These are phyloP conservation scores for Daldinia decipiens DNA, from an alignment of 495 filamentous ascomycete genomes.

Conservation along the genomic window DNA sequence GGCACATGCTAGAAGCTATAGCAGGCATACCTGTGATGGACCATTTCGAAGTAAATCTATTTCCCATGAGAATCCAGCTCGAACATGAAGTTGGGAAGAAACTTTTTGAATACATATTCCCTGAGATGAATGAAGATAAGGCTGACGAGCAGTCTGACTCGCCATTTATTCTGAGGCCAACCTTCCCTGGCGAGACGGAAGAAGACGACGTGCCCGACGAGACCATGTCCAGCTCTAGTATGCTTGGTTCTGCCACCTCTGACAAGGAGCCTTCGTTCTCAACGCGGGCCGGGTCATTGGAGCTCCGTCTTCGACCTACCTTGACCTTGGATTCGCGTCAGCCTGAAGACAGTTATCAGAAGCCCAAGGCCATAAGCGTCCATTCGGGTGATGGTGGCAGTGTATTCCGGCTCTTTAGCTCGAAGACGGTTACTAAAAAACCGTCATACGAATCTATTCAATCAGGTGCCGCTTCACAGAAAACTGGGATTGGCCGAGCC, in stretches of 20 bases:
- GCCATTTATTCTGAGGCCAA: slow-evolving; percentile 85
- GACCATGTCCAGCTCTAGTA: slow-evolving; percentile 45
- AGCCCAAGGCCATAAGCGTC: slow-evolving; percentile 62
- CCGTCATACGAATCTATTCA: slow-evolving; percentile 74
- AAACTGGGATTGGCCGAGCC: slow-evolving; percentile 58
- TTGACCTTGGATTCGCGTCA: slow-evolving; percentile 67
- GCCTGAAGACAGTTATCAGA: slow-evolving; percentile 48
- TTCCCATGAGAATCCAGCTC: slow-evolving; percentile 92
- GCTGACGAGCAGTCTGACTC: slow-evolving; percentile 68
- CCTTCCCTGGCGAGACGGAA: slow-evolving; percentile 72
- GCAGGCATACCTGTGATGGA: slow-evolving; percentile 97
- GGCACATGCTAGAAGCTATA: slow-evolving; percentile 98
- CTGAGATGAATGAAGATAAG: slow-evolving; percentile 64
- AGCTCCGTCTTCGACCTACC: slow-evolving; percentile 81
- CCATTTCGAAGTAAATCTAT: slow-evolving; percentile 93
- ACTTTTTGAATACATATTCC: slow-evolving; percentile 98
- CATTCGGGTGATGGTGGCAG: slow-evolving; percentile 59
- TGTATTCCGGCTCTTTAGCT: slow-evolving; percentile 65
- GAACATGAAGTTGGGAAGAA: slow-evolving; percentile 93
- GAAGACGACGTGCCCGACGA: slow-evolving; percentile 65
- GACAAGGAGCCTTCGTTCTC: slow-evolving; percentile 56
- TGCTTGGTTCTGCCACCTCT: slow-evolving; percentile 45
- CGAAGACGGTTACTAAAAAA: slow-evolving; percentile 65
- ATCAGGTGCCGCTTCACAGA: slow-evolving; percentile 53
- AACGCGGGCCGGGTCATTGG: slow-evolving; percentile 73